Percentiles rank a stretch among this genome's conserved stretches.
phyloP scores from a whole-genome alignment of 805 yeast genomes.

The Yamadazyma nakazawae region DNA sequence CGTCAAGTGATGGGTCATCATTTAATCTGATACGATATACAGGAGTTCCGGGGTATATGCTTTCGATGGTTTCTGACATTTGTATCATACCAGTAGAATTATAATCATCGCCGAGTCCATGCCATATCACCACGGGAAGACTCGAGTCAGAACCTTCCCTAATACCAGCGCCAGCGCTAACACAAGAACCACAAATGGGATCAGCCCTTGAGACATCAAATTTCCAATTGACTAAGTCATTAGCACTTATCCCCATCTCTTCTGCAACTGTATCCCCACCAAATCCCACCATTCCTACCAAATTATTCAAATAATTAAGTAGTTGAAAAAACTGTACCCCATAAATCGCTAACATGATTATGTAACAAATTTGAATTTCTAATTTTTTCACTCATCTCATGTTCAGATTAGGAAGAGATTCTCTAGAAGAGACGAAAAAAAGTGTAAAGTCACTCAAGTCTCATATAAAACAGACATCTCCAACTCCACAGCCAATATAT shows the following conservation, averaged over 20 bases:
- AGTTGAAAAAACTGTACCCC: neutral
- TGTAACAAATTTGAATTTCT: neutral
- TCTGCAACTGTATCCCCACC: neutral
- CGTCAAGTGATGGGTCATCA: slow-evolving; percentile 49
- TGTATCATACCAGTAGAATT: slow-evolving; percentile 55
- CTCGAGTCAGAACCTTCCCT: neutral
- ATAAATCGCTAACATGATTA: neutral
- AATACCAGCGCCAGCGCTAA: neutral
- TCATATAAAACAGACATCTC: slow-evolving; percentile 16
- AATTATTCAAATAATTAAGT: neutral
- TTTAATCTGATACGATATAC: slow-evolving; percentile 55
- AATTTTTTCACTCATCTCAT: slow-evolving; percentile 2
- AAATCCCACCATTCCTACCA: neutral
- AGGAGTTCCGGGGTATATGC: slow-evolving; percentile 46
- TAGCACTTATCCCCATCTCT: neutral
- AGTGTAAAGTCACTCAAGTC: slow-evolving; percentile 10
- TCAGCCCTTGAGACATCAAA: neutral
- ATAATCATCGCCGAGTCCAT: slow-evolving; percentile 77
- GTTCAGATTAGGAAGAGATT: slow-evolving; percentile 7
- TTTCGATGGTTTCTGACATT: slow-evolving; percentile 41
- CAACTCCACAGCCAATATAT: slow-evolving; percentile 21
- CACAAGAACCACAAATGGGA: neutral
- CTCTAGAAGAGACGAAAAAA: slow-evolving; percentile 9
- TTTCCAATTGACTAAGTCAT: neutral
- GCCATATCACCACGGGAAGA: slow-evolving; percentile 73